Evolutionary conservation across 225 moss, liverwort and hornwort species (phyloP), one percentile per base, ranked within the genome.

Genomic region (Bryum argenteum): DNA sequence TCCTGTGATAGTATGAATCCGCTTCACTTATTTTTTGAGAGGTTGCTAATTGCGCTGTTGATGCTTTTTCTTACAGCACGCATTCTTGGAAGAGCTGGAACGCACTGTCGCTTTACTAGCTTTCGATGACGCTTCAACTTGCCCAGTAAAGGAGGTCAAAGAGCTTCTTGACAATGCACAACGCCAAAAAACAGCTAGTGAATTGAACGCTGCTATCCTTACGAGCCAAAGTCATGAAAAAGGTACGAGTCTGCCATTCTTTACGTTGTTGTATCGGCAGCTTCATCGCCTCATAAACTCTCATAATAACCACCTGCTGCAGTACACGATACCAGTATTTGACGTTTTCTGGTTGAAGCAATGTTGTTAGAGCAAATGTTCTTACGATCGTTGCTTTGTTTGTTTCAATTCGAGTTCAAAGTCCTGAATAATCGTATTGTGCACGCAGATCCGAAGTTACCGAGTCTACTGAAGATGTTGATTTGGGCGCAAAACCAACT

Each of bases 191-290:
- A 95, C 94, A 71, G 94, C 94, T n/a, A 95, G 94, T 75, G 94
- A 95, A 87, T 74, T 95, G 45, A 95, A 95, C 64, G 94, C 94
- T 63, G 94, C 94, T 54, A 95, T 95, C 54, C 86, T 95, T 40
- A 95, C 92, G 5, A 95, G 94, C 73, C 94, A 95, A 82, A 95
- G 94, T 77, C 94, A 95, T 79, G 94, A 95, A 67, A 95, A 95
- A 92, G 94, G 94, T 95, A 37, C 38, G 41, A 58, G 38, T 24
- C 16, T 53, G 38, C 16, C 23, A 57, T 41, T 42, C 43, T 43
- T 2, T 56, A 17, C 17, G 11, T 43, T 17, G 15, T 56, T 57
- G 44, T 9, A 38, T 38, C 33, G 48, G 39, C n/a, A 54, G 8
- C 3, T 67, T 18, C 39, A 19, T 54, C 67, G 39, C 40, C 7